Conservation (phyloP, 225 moss, liverwort and hornwort genomes). For the Antitrichia curtipendula region DNA sequence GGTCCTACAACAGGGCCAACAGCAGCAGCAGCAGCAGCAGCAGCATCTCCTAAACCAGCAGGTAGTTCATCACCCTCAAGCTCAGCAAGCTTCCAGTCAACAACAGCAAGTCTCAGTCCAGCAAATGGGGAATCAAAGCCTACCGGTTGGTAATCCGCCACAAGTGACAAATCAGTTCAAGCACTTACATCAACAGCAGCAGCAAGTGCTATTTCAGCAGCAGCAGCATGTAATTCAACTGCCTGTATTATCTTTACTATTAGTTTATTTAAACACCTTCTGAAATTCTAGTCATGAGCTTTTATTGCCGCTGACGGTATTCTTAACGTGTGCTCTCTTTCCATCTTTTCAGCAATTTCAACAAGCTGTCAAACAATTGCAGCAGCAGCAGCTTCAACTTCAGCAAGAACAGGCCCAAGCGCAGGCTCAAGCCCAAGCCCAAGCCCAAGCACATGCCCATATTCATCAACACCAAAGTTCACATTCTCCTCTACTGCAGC, state of each 20-base stretch:
- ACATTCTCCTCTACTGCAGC: constrained; percentile 29
- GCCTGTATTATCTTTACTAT: background rate
- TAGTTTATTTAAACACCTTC: background rate
- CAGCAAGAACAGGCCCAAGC: constrained; percentile 35
- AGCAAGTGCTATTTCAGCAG: constrained; percentile 40
- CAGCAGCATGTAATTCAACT: constrained; percentile 42
- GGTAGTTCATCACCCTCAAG: constrained; percentile 37
- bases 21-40: constrained; percentile 39
- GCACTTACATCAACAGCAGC: constrained; percentile 32
- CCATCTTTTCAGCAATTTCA: constrained; percentile 22
- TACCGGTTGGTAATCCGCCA: constrained; percentile 6
- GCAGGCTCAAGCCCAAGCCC: background rate
- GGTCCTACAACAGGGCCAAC: constrained; percentile 44
- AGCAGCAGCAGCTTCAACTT: constrained; percentile 47
- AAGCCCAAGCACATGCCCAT: constrained; percentile 10
- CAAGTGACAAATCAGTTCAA: constrained; percentile 33
- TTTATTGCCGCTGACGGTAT: background rate
- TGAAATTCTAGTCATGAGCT: background rate
- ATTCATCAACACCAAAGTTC: constrained; percentile 30
- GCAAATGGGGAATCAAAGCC: constrained; percentile 19
- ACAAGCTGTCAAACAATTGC: constrained; percentile 46
- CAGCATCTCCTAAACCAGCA: constrained; percentile 32
- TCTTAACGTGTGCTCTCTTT: background rate
- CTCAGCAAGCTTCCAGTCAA: constrained; percentile 22
- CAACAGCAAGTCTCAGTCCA: constrained; percentile 26